Evolutionary conservation across 495 filamentous ascomycete species (phyloP).

Genomic region (Hypomontagnella monticulosa): DNA sequence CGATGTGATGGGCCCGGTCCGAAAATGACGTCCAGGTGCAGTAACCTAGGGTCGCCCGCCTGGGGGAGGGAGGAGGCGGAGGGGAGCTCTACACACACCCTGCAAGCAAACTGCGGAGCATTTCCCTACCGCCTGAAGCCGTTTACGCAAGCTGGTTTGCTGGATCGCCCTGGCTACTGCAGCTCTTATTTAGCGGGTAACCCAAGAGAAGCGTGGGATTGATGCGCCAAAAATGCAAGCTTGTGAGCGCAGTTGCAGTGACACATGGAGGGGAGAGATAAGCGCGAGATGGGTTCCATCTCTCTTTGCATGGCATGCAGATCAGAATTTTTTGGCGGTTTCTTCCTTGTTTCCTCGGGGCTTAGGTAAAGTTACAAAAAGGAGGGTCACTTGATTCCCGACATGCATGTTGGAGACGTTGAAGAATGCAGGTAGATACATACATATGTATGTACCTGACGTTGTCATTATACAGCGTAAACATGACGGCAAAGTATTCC

Average conservation of each 20-base stretch:
- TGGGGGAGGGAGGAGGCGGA: no score
- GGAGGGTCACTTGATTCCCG: constrained; percentile 20
- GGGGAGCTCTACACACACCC: constrained; percentile 16
- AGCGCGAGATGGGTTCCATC: constrained; percentile 21
- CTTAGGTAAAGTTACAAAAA: constrained; percentile 17
- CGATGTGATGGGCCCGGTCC: constrained; percentile 35
- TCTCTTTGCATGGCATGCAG: constrained; percentile 1
- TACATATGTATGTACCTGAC: no score
- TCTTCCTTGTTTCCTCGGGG: constrained; percentile 1
- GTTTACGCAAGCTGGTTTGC: constrained; percentile 23
- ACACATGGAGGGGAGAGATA: constrained; percentile 21
- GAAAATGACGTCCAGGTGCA: constrained; percentile 44
- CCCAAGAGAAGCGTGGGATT: constrained; percentile 11
- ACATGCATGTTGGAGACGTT: background rate
- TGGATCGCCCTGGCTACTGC: constrained; percentile 26
- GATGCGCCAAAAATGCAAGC: constrained; percentile 24
- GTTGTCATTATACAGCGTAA: background rate
- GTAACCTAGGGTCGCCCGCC: constrained; percentile 17
- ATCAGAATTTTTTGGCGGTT: background rate
- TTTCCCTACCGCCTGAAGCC: constrained; percentile 34
- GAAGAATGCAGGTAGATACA: no score
- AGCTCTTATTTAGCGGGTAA: constrained; percentile 35
- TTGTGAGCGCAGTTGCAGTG: constrained; percentile 17
- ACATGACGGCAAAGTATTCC: background rate
- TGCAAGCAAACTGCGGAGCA: constrained; percentile 31